Conservation (phyloP, 2,329 filamentous ascomycete genomes). For the Fusarium sp. region DNA sequence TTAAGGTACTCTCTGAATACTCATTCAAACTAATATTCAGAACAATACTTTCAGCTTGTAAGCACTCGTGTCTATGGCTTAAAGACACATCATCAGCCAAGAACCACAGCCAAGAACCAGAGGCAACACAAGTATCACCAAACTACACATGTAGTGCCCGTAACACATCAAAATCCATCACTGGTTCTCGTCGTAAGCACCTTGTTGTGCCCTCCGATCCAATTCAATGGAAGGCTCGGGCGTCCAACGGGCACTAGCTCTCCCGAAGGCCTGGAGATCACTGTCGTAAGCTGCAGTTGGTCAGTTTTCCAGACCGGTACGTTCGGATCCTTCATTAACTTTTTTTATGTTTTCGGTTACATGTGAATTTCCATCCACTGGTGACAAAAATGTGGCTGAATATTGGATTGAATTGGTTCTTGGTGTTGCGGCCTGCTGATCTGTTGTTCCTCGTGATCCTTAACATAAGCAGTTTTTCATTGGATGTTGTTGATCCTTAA, state of each 20-base stretch:
- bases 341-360: conserved; percentile 36
- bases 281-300: neutral
- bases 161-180: conserved; percentile 4
- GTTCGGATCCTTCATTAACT: conserved; percentile 6
- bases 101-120: conserved; percentile 8
- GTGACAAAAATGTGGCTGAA: conserved; percentile 13
- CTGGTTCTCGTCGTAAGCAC: conserved; percentile 25
- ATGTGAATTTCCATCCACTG: conserved; percentile 40
- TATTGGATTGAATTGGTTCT: neutral
- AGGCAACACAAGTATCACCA: conserved; percentile 6
- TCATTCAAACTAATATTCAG: neutral
- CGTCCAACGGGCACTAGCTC: conserved; percentile 16
- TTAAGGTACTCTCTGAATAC: neutral
- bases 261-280: conserved; percentile 22
- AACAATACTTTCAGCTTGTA: conserved; percentile 14
- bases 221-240: neutral
- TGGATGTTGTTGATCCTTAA: neutral
- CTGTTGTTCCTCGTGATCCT: conserved; percentile 10
- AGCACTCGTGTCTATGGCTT: conserved; percentile 22
- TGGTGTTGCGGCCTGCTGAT: conserved; percentile 1
- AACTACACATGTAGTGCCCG: conserved; percentile 12
- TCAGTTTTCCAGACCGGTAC: neutral
- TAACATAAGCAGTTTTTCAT: neutral
- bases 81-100: conserved; percentile 21
- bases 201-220: conserved; percentile 15